Evolutionary conservation across 352 stramenopile genomes (phyloP), one percentile per base, ranked within the genome.

Genomic region (Pythium rhizo-oryzae): DNA sequence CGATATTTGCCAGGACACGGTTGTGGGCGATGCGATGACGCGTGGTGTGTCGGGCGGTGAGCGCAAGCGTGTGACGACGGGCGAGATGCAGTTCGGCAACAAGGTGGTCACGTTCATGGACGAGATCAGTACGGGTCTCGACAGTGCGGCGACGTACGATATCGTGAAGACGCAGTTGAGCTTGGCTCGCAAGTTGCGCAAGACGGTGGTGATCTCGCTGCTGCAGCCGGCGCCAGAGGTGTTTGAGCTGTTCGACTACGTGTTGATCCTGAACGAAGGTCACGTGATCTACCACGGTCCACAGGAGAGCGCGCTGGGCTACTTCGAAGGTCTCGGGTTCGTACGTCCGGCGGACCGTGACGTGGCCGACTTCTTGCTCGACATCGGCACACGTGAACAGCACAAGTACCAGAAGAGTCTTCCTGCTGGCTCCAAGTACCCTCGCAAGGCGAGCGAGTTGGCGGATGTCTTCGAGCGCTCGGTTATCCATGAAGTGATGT

Each of bases 81-180:
- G 75, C 56, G 74, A 85, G 77, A 97, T 98, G 77, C 71, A 93
- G 41, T 76, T 86, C 41, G 68, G 71, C 30, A 64, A 67, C 25
- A 69, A 75, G 58, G 73, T 68, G 21, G 78, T 96, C 18, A 60
- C 82, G n/a, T 85, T 90, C 51, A 80, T 80, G 65, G 91, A 98
- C 74, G 82, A 93, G 75, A 95, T 98, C 65, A 91, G 78, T 59
- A 97, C 88, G 28, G 92, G 92, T 11, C 77, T 98, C 18, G 91
- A 70, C 47, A 65, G 55, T 51, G 63, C 63, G 3, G 63, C 63
- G 4, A 33, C 63, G 5, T 70, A 53, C 67, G 90, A 97, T 59
- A 97, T 98, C 67, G 79, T 86, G 63, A 82, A 84, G 39, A 62
- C 82, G 7, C 54, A 95, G 8, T 69, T 52, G 7, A 65, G 76